These are phyloP conservation scores for Phytopythium cucurbitacearum DNA, from an alignment of 352 stramenopile genomes.

Conservation along the genomic window DNA sequence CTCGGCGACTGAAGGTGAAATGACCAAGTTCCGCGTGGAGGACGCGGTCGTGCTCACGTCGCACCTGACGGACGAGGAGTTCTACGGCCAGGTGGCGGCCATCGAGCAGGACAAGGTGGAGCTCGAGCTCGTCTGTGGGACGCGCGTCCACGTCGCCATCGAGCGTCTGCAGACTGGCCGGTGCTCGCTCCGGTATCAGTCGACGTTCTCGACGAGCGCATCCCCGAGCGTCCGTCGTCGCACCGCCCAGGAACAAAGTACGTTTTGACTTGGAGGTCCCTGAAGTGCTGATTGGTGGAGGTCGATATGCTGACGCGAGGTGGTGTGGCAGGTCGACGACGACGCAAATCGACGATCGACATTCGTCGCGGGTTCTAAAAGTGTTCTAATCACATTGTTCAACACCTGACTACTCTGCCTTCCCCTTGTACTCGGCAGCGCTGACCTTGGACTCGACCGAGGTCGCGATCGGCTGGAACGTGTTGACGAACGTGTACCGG, in stretches of 20 bases:
- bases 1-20: not conserved
- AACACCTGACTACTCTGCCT: slow-evolving; percentile 16
- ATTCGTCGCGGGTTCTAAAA: slow-evolving; percentile 37
- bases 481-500: slow-evolving; percentile 94
- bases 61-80: slow-evolving; percentile 48
- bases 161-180: slow-evolving; percentile 27
- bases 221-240: slow-evolving; percentile 21
- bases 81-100: slow-evolving; percentile 46
- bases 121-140: slow-evolving; percentile 51
- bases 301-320: no score
- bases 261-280: not conserved
- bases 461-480: slow-evolving; percentile 44
- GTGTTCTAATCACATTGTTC: not conserved
- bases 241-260: slow-evolving; percentile 20
- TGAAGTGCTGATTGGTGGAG: no score
- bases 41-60: slow-evolving; percentile 56
- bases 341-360: slow-evolving; percentile 37
- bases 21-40: slow-evolving; percentile 29
- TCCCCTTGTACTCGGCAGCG: slow-evolving; percentile 31
- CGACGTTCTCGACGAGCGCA: not conserved
- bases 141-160: slow-evolving; percentile 22
- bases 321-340: slow-evolving; percentile 18
- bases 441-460: no score
- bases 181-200: slow-evolving; percentile 36
- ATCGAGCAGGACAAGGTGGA: slow-evolving; percentile 30